A percentile compares a stretch with the other conserved stretches of the same genome.
Evolutionary conservation across 2,329 filamentous ascomycete genomes (phyloP).

Genomic region (Leptographium flavum): DNA sequence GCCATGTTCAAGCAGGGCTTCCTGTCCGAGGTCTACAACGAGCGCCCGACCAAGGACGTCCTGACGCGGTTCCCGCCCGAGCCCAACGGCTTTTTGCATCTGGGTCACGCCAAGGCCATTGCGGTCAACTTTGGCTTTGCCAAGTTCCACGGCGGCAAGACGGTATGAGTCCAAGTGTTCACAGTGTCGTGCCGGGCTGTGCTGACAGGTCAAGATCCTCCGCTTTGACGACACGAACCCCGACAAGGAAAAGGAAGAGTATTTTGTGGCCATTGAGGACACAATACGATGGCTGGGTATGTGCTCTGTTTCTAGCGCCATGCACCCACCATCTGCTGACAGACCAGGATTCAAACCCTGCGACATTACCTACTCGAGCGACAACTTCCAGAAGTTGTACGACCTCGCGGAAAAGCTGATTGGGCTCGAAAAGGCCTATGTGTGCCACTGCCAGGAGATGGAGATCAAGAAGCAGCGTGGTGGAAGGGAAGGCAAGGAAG

Average conservation of each 20-base stretch:
- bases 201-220: constrained; percentile 7
- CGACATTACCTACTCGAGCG: constrained; percentile 73
- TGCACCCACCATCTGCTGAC: too few species aligned
- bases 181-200: neutral
- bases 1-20: constrained; percentile 73
- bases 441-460: constrained; percentile 73
- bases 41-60: constrained; percentile 46
- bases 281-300: constrained; percentile 71
- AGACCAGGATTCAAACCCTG: constrained; percentile 53
- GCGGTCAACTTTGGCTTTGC: constrained; percentile 95
- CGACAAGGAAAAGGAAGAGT: constrained; percentile 79
- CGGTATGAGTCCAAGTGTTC: neutral
- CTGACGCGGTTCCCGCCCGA: constrained; percentile 69
- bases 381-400: constrained; percentile 81
- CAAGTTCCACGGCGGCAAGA: constrained; percentile 59
- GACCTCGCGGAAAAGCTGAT: constrained; percentile 80
- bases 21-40: constrained; percentile 55
- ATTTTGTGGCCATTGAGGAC: constrained; percentile 79
- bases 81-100: constrained; percentile 87
- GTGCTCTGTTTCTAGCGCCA: too few species aligned
- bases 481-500: constrained; percentile 51
- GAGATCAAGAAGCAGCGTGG: constrained; percentile 82
- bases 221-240: constrained; percentile 78
- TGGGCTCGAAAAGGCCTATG: constrained; percentile 55
- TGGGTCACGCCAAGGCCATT: constrained; percentile 92